These are phyloP conservation scores for Volutella citrinella DNA, from an alignment of 2,329 filamentous ascomycete genomes.

Conservation along the genomic window DNA sequence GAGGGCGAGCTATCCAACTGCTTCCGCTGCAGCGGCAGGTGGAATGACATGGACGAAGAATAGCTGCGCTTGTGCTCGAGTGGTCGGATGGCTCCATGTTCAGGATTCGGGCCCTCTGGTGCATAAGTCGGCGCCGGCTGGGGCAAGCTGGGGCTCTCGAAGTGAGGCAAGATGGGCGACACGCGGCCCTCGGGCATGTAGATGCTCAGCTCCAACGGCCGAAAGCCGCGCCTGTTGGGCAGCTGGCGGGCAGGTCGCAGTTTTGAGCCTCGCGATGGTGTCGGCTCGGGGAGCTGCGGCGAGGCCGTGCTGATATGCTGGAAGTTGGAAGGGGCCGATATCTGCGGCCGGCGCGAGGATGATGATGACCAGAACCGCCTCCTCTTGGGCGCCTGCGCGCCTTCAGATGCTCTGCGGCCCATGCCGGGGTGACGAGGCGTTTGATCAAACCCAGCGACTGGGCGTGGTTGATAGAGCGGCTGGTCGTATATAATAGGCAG, in stretches of 20 bases:
- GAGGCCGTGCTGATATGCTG: conserved; percentile 52
- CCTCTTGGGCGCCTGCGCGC: conserved; percentile 43
- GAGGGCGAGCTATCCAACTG: conserved; percentile 28
- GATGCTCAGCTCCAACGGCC: conserved; percentile 57
- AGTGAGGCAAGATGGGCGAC: conserved; percentile 55
- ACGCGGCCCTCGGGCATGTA: conserved; percentile 40
- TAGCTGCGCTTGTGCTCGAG: conserved; percentile 41
- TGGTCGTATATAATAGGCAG: conserved; percentile 26
- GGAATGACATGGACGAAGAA: conserved; percentile 52
- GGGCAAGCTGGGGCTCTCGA: no score
- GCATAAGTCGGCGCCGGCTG: no score
- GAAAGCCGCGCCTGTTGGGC: conserved; percentile 40
- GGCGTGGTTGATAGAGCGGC: conserved; percentile 25
- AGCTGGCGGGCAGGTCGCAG: conserved; percentile 21
- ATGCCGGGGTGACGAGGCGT: conserved; percentile 13
- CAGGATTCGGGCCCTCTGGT: no score
- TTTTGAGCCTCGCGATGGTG: conserved; percentile 19
- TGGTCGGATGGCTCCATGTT: no score
- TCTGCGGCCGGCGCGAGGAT: conserved; percentile 50
- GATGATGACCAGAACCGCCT: conserved; percentile 45
- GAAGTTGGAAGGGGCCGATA: conserved; percentile 59
- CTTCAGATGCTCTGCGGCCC: conserved; percentile 31
- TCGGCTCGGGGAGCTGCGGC: conserved; percentile 32
- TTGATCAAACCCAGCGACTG: conserved; percentile 22
- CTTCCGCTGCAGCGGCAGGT: conserved; percentile 51